Percentiles rank a stretch among this genome's conserved stretches.
phyloP scores from a whole-genome alignment of 257 asterid genomes.

The Solanum lycopersicoides region DNA sequence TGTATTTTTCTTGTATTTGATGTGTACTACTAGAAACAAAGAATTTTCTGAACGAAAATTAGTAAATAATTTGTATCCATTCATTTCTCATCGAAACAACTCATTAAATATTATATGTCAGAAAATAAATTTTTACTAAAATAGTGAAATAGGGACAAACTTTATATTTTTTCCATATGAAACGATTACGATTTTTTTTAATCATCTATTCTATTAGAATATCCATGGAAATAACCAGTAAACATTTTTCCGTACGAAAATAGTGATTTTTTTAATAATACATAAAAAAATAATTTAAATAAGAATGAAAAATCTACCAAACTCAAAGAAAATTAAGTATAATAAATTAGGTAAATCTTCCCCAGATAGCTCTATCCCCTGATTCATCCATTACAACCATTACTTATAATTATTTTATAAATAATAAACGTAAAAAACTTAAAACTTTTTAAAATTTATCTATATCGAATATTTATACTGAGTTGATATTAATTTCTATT shows the following conservation, averaged over 20 bases:
- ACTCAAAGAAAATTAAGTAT: neutral
- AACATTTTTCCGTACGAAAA: too few species aligned
- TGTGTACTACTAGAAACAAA: neutral
- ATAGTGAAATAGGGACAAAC: too few species aligned
- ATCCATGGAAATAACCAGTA: neutral
- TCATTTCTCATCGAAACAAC: neutral
- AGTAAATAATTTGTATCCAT: neutral
- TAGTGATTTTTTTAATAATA: too few species aligned
- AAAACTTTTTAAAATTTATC: too few species aligned
- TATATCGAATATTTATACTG: neutral
- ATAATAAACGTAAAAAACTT: neutral
- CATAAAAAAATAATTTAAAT: neutral
- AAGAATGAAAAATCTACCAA: neutral
- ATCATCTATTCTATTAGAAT: neutral
- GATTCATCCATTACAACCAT: neutral
- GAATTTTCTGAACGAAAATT: too few species aligned
- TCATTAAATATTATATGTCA: fast-evolving
- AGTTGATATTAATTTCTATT: neutral
- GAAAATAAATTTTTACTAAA: too few species aligned
- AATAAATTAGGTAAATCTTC: neutral
- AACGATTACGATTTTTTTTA: too few species aligned
- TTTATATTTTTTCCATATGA: too few species aligned
- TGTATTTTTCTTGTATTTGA: too few species aligned
- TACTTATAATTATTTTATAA: neutral
- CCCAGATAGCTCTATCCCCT: neutral